phyloP scores from a whole-genome alignment of 805 yeast genomes.

The Barnettozyma californica region DNA sequence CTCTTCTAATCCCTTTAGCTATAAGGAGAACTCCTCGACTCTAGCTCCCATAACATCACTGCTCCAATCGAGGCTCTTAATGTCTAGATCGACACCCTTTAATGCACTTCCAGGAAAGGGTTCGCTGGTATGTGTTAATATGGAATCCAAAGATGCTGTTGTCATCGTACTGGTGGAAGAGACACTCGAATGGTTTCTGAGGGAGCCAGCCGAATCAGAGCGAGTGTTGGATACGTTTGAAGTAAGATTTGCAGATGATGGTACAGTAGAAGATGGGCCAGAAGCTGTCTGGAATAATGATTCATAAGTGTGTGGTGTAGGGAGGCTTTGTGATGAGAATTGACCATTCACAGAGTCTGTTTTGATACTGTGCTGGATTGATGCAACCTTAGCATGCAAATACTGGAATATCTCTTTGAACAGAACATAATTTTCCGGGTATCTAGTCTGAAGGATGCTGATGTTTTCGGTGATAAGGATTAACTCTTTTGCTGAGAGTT shows the following conservation, averaged over 20 bases:
- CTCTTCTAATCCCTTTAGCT: neutral
- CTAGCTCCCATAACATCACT: slow-evolving; percentile 8
- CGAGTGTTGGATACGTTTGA: slow-evolving; percentile 2
- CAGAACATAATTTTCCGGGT: slow-evolving; percentile 23
- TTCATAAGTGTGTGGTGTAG: slow-evolving; percentile 5
- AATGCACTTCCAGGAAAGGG: neutral
- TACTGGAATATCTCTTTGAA: slow-evolving; percentile 16
- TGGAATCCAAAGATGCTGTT: slow-evolving; percentile 7
- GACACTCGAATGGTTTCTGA: slow-evolving; percentile 5
- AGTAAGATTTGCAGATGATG: neutral
- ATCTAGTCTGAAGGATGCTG: slow-evolving; percentile 20
- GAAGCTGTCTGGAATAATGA: slow-evolving; percentile 4
- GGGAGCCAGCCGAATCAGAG: neutral
- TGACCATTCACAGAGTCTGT: neutral
- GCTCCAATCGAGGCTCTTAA: slow-evolving; percentile 7
- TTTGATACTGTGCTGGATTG: slow-evolving; percentile 2
- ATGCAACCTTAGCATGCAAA: slow-evolving; percentile 1
- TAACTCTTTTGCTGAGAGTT: slow-evolving; percentile 10
- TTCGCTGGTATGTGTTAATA: slow-evolving; percentile 2
- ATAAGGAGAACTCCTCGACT: slow-evolving; percentile 8
- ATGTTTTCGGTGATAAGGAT: slow-evolving; percentile 14
- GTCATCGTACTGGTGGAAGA: slow-evolving; percentile 4
- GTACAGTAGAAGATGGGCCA: neutral
- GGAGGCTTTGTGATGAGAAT: neutral
- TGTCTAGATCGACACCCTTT: slow-evolving; percentile 5